phyloP scores from a whole-genome alignment of 768 basidiomycete species.

The Lactarius tabidus region DNA sequence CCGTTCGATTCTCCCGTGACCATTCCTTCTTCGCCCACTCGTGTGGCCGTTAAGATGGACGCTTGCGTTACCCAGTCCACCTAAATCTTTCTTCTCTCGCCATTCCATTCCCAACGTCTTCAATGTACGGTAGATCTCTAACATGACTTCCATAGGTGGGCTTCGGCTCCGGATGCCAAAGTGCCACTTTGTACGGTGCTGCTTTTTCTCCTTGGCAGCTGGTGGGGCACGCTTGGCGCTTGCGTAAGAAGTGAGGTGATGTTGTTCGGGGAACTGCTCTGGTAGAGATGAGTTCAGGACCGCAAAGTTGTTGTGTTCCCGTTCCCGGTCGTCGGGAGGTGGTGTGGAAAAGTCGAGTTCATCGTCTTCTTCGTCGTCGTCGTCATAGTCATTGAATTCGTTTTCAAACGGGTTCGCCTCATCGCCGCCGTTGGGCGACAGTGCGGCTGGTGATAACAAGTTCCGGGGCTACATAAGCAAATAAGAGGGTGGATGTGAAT shows the following conservation, averaged over 20 bases:
- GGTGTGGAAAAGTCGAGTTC: constrained; percentile 48
- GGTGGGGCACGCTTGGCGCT: constrained; percentile 46
- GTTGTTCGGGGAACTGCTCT: constrained; percentile 54
- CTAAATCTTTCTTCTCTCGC: constrained; percentile 84
- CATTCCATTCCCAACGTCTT: constrained; percentile 94
- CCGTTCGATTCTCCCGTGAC: constrained; percentile 52
- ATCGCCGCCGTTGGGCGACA: constrained; percentile 59
- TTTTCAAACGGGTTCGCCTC: constrained; percentile 79
- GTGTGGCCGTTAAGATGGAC: constrained; percentile 11
- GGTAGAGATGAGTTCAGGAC: constrained; percentile 88
- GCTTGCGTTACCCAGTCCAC: constrained; percentile 58
- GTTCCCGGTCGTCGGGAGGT: constrained; percentile 32
- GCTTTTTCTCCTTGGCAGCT: constrained; percentile 55
- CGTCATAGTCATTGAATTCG: constrained; percentile 57
- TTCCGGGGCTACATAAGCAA: constrained; percentile 55
- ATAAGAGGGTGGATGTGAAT: constrained; percentile 12
- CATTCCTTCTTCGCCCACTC: constrained; percentile 32
- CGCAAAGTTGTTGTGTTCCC: constrained; percentile 64
- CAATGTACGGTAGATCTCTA: constrained; percentile 94
- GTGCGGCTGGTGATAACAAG: constrained; percentile 57
- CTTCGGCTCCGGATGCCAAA: constrained; percentile 94
- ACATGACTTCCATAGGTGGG: constrained; percentile 98
- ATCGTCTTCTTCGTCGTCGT: constrained; percentile 45
- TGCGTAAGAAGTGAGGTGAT: constrained; percentile 67
- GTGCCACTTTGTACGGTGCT: constrained; percentile 89